Base-by-base conservation (phyloP, 2,329 filamentous ascomycete genomes). In the Monosporascus cannonballus region DNA sequence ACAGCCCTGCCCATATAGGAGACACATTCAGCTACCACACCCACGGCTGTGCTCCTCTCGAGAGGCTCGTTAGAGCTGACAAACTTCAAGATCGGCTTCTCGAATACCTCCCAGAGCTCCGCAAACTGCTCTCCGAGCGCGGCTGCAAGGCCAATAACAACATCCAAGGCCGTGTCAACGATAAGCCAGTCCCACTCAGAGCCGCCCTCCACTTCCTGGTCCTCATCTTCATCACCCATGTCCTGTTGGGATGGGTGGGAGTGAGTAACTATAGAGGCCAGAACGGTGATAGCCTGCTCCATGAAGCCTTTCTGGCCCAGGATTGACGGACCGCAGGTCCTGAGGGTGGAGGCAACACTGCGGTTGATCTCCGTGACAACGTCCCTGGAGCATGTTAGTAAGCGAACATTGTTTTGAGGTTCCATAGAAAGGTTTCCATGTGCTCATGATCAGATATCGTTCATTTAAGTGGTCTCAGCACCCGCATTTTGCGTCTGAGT, bases 151-250 rank as follows among this genome's bases (percentile, higher is more conserved):
- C 89, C 90, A 49, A 90, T 90, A 49, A 96, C 79, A 47, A 96
- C 90, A 60, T 97, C 94, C 51, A 97, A 82, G 37, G 90, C 92
- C 9, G 91, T 96, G 74, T 99, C 94, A 51, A 97, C 87, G 49
- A 96, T 87, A 18, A 96, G 83, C 94, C 94, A 97, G 76, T 97
- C 94, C 65, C 96, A 96, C 74, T 99, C 94, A 2, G 93, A 96
- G 30, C 87, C 88, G 68, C 91, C 93, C 51, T 76, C 76, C 52
- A 88, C 83, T 9, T 85, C 84, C 52, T 84, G 80, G 56, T 87
- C 83, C 61, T 93, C 91, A 52, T 89, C 87, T 56, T 90, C 86
- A 55, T 89, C 87, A 46, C 87, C 89, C 22, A 95, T 83, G 66
- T 96, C 93, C 66, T 93, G 84, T 73, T 99, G 94, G 76, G 90